Base-by-base conservation (phyloP, 2,329 filamentous ascomycete species). In the Cercospora brassicicola region DNA sequence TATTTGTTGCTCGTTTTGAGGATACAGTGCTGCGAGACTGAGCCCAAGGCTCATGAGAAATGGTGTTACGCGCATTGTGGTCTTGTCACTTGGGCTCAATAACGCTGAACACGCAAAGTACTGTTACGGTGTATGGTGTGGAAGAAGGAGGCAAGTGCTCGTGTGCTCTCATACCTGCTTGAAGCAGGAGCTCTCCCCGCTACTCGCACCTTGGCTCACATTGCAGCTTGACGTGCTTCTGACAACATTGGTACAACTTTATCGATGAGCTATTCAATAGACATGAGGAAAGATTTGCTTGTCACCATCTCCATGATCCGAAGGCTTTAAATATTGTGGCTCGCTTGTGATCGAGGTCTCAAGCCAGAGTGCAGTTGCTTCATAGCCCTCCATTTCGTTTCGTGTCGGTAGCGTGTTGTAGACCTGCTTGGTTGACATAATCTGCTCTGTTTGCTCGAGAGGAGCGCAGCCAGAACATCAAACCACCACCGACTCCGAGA, bases 201-300 rank as follows among this genome's bases (percentile, higher is more conserved):
- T 64, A 65, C 64, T 10, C 78, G 79, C 76, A 68, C 62, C 69
- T 74, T 62, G 30, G 67, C 23, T 42, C 66, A 33, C 42, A 39
- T 57, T 60, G 42, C 63, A 60, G n/a, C 39, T 57, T 65, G 66
- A 68, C 66, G 66, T 68, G 55, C 20, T 28, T 18, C 42, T 68
- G 66, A 65, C 66, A n/a, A 42, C 61, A 67, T 59, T 15, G 23
- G 33, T n/a, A 28, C 39, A 18, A 62, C 39, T 13, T 28, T 55
- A 13, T 55, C n/a, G 48, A 55, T 28, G 48, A 55, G 23, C 5
- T 55, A 57, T 15, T 20, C 15, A 15, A 56, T 57, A 59, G 4
- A 23, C 7, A 55, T 11, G 48, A 28, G 48, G 48, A 23, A 7
- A 6, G 48, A 28, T 2, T 28, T 6, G 48, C 3, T 7, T 26